These are phyloP conservation scores for Boletus coccyginus DNA, from an alignment of 768 basidiomycete species.

Conservation along the genomic window DNA sequence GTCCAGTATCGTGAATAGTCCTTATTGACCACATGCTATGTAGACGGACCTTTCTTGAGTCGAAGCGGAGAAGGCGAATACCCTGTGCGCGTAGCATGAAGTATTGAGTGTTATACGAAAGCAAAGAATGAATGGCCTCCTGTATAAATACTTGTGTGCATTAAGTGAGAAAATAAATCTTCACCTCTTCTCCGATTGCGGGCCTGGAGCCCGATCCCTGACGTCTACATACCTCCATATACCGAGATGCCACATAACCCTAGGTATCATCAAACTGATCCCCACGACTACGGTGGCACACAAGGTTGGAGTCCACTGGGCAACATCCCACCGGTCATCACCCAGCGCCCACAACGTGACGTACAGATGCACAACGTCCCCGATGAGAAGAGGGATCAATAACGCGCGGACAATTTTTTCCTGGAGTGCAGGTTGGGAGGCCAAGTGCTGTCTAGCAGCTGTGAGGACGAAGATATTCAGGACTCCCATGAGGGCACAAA, in stretches of 20 bases:
- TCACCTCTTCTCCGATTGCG: constrained; percentile 13
- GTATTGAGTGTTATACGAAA: neutral
- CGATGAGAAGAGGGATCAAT: constrained; percentile 65
- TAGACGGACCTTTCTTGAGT: neutral
- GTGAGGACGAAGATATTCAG: constrained; percentile 67
- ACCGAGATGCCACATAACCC: constrained; percentile 72
- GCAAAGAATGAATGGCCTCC: neutral
- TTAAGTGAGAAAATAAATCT: constrained; percentile 23
- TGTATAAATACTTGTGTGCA: constrained; percentile 8
- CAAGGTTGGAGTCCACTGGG: constrained; percentile 65
- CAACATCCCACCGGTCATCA: constrained; percentile 61
- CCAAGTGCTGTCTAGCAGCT: constrained; percentile 58
- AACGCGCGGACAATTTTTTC: constrained; percentile 67
- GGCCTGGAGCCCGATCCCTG: constrained; percentile 44
- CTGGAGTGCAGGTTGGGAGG: constrained; percentile 57
- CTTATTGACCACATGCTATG: constrained; percentile 40
- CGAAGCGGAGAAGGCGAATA: constrained; percentile 13
- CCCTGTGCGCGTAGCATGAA: constrained; percentile 2
- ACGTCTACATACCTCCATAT: constrained; percentile 69
- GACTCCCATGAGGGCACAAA: constrained; percentile 70
- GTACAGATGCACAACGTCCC: constrained; percentile 63
- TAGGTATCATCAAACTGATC: constrained; percentile 62
- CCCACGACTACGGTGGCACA: constrained; percentile 67
- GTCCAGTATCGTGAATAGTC: constrained; percentile 68
- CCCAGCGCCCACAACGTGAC: constrained; percentile 76